Evolutionary conservation across 192 early-diverging fungal species (phyloP), one percentile per base, ranked within the genome.

Genomic region (Linnemannia zychae): DNA sequence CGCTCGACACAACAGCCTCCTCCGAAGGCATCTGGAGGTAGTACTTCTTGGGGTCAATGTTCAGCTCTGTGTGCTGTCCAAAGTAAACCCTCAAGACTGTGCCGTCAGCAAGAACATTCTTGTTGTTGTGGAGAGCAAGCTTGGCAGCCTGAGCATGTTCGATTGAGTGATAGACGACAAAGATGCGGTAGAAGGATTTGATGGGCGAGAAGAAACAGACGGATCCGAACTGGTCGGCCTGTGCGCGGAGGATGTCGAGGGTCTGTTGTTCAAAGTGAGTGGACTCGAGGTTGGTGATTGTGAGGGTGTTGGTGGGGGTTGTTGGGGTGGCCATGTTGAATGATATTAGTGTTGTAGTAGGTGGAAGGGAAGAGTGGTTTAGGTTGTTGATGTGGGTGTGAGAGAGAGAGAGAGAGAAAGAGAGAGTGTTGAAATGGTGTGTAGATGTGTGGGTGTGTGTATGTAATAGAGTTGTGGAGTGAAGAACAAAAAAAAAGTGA

Each of bases 221-320:
- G 12, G 46, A 48, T 9, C 92, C 92, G 83, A 88, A 89, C 20
- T 48, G 47, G 24, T 80, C 90, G 33, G 89, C 78, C 44, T 77
- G 80, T 53, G 77, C 76, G 31, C 82, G 75, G n/a, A 93, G 79
- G 20, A 36, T 50, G 38, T 18, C 34, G 24, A 93, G 74, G 33
- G 79, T 77, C 9, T 85, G 67, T 13, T 49, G 68, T 6, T 75
- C 74, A 52, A 91, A 91, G 44, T 90, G 84, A 17, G 67, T 47
- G 3, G 52, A 57, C 18, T 88, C 84, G 40, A 93, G 79, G 60
- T 92, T 82, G 38, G 90, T 87, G 67, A 93, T 76, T 24, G 84
- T 88, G 15, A 93, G 33, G 20, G 92, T 93, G 73, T 92, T 93
- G 48, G 91, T 90, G 17, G 90, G 90, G 20, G 71, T 40, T 3